Evolutionary conservation across 2,329 filamentous ascomycete genomes (phyloP).

Genomic region (Ceratocystis albifundus): DNA sequence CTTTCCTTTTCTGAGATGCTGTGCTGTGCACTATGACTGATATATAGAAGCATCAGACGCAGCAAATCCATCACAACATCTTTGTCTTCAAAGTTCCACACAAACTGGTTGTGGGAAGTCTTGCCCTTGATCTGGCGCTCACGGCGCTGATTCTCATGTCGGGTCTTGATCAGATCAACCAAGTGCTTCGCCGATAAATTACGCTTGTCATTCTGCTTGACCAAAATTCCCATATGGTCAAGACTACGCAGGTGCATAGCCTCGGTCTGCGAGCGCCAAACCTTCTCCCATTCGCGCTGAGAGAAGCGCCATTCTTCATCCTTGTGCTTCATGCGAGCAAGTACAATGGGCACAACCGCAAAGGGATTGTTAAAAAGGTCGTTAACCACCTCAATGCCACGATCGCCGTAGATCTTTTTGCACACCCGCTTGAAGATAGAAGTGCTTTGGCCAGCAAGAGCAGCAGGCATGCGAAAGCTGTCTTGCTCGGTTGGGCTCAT

Average conservation of each 20-base stretch:
- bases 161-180: slow-evolving; percentile 80
- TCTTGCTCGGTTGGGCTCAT: slow-evolving; percentile 63
- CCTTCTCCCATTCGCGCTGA: slow-evolving; percentile 96
- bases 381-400: slow-evolving; percentile 71
- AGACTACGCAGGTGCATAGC: slow-evolving; percentile 92
- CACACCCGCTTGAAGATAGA: slow-evolving; percentile 95
- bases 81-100: slow-evolving; percentile 61
- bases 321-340: slow-evolving; percentile 86
- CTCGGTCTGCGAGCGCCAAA: slow-evolving; percentile 93
- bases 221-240: slow-evolving; percentile 88
- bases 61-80: slow-evolving; percentile 53
- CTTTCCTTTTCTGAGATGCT: slow-evolving; percentile 62
- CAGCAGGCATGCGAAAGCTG: slow-evolving; percentile 66
- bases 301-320: slow-evolving; percentile 96
- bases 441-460: slow-evolving; percentile 82
- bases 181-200: slow-evolving; percentile 83
- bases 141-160: slow-evolving; percentile 79
- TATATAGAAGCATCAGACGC: slow-evolving; percentile 52
- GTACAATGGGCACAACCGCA: slow-evolving; percentile 74
- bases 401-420: slow-evolving; percentile 93
- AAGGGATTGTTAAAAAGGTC: slow-evolving; percentile 78
- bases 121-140: slow-evolving; percentile 51
- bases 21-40: slow-evolving; percentile 57
- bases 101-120: slow-evolving; percentile 58
- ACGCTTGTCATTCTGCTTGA: slow-evolving; percentile 81